These are phyloP conservation scores for Blepharisma stoltei DNA, from an alignment of 73 alveolate species.

Conservation along the genomic window DNA sequence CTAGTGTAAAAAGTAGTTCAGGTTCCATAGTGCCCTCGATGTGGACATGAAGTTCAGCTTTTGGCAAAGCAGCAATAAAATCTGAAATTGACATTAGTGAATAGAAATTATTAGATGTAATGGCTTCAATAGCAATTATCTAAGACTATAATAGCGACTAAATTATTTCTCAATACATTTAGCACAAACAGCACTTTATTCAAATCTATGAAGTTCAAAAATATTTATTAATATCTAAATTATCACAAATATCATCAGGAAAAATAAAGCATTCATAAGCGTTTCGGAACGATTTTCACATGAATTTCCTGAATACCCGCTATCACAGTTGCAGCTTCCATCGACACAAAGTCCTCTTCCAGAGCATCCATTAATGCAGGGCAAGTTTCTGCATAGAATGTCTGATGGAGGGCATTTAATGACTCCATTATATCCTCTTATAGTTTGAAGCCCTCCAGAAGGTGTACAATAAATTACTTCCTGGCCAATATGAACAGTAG, in stretches of 20 bases:
- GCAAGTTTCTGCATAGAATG: slow-evolving; percentile 4
- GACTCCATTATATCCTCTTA: neutral
- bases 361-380: slow-evolving; percentile 17
- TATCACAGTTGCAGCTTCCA: slow-evolving; percentile 15
- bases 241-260: too few species aligned
- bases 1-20: neutral
- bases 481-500: slow-evolving; percentile 7
- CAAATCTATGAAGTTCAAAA: too few species aligned
- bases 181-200: too few species aligned
- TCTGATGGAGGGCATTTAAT: slow-evolving; percentile 8
- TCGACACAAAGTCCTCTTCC: neutral
- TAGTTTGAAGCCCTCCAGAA: neutral
- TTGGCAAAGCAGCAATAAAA: neutral
- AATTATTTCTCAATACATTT: too few species aligned
- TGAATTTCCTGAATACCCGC: slow-evolving; percentile 16
- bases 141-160: too few species aligned
- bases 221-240: too few species aligned
- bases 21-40: slow-evolving; percentile 30
- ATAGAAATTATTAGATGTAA: neutral
- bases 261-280: too few species aligned
- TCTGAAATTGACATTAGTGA: neutral
- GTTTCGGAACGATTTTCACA: neutral
- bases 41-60: slow-evolving; percentile 36
- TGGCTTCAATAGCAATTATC: too few species aligned
- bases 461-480: slow-evolving; percentile 17